Base-by-base conservation (phyloP, 2,329 filamentous ascomycete genomes). In the Delphinella strobiligena region DNA sequence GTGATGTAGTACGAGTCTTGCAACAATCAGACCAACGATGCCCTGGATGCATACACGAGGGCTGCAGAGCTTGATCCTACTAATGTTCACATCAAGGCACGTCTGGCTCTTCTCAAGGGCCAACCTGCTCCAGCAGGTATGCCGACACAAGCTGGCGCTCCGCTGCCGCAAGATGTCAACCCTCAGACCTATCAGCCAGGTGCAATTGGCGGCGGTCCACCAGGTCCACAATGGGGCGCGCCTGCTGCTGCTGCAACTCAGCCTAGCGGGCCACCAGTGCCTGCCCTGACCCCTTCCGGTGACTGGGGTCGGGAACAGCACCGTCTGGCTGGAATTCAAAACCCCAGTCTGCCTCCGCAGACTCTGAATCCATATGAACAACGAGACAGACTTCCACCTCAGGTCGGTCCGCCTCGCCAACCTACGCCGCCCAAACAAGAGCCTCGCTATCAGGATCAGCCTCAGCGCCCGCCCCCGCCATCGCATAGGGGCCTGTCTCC, bases 21-120 rank as follows among this genome's bases (percentile, higher is more conserved):
- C 63, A 96, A 98, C 71, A 96, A 96, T 64, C 91, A 98, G 63
- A 94, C 93, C 43, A 85, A 80, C 38, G 91, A 98, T 67, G 91
- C 91, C 1, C 72, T 96, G 33, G 91, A 98, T 61, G 91, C 91
- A 4, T 98, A 96, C 59, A 83, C 89, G 54, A 78, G 91, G 50
- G 91, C 91, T 31, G 88, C 88, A 27, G 91, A 98, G 59, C 75
- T 98, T 48, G 91, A 98, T 56, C 89, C 91, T 0, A 71, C 69
- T 45, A 96, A 98, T 56, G 83, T 85, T 30, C 89, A 96, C 60
- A 96, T 98, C 69, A 96, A 96, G 62, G 87, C 88, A 42, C 80
- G 91, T 45, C 71, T 98, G 45, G 84, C 93, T 57, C 71, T 98
- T 34, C 74, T 98, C 42, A 83, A 91, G 43, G 85, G 85, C 14